A percentile compares a stretch with the other conserved stretches of the same genome.
Conservation (phyloP, 495 filamentous ascomycete species). For the Bacidia rubella region DNA sequence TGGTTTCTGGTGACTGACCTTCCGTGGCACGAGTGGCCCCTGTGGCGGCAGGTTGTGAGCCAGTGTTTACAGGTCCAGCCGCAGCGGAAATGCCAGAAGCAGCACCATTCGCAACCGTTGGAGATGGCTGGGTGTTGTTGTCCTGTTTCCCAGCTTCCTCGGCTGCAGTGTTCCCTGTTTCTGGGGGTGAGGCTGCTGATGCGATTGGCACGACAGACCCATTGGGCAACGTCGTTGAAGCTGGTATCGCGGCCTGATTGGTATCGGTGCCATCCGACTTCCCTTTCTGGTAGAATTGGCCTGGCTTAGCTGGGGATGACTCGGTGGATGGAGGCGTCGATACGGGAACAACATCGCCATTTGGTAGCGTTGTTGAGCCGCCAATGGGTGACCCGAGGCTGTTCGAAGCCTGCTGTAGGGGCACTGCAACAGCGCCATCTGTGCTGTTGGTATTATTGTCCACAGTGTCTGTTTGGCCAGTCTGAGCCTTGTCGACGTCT, state of each 20-base stretch:
- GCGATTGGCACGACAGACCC: constrained; percentile 1
- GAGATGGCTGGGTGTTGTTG: not conserved
- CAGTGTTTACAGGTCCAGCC: not conserved
- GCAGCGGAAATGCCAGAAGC: not conserved
- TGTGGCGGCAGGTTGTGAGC: not conserved
- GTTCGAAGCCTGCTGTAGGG: not conserved
- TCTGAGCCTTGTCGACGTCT: not conserved
- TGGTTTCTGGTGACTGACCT: not conserved
- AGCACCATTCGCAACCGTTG: not conserved
- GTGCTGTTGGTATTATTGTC: not conserved
- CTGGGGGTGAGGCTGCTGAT: not conserved
- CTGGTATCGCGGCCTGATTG: too few species aligned
- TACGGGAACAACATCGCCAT: constrained; percentile 15
- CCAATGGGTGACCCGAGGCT: not conserved
- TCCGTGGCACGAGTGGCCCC: not conserved
- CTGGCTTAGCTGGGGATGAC: not conserved
- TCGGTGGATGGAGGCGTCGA: not conserved
- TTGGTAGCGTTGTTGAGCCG: constrained; percentile 6
- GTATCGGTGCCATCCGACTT: not conserved
- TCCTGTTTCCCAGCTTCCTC: not conserved
- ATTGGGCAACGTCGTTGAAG: constrained; percentile 9
- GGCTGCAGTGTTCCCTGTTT: not conserved
- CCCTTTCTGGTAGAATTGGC: not conserved
- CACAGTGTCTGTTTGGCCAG: not conserved
- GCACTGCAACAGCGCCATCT: not conserved